These are phyloP conservation scores for Epichloe sibirici DNA, from an alignment of 2,329 filamentous ascomycete species.

Conservation along the genomic window DNA sequence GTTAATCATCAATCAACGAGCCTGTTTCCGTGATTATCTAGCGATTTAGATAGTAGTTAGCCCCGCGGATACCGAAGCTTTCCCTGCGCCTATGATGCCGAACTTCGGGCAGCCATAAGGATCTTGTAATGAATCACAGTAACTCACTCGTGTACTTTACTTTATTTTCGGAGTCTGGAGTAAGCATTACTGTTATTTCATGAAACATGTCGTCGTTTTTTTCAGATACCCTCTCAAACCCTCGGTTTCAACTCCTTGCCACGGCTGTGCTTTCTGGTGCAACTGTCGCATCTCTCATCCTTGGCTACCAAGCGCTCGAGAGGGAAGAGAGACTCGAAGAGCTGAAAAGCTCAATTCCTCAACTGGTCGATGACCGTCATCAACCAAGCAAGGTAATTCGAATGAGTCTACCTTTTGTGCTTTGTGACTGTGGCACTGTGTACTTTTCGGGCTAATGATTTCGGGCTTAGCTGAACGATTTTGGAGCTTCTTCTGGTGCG, in stretches of 20 bases:
- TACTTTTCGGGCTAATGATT: not conserved
- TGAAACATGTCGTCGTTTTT: constrained; percentile 31
- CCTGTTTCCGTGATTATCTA: too few relatives aligned
- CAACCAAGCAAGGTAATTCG: constrained; percentile 11
- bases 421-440: not conserved
- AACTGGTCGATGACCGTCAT: constrained; percentile 9
- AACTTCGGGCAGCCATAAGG: too few relatives aligned
- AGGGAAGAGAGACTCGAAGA: constrained; percentile 40
- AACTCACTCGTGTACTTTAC: not conserved
- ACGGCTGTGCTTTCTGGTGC: constrained; percentile 57
- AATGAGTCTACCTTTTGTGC: not conserved
- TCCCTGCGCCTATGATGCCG: too few relatives aligned
- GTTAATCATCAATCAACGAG: too few relatives aligned
- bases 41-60: too few relatives aligned
- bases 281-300: constrained; percentile 45
- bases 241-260: constrained; percentile 50
- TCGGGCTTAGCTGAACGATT: constrained; percentile 42
- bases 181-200: constrained; percentile 5
- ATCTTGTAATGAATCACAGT: not conserved
- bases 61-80: too few relatives aligned
- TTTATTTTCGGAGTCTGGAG: not conserved
- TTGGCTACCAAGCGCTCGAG: constrained; percentile 50
- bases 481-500: constrained; percentile 39
- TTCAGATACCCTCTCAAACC: constrained; percentile 30
- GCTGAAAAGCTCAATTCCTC: constrained; percentile 49